Percentiles rank a stretch among this genome's conserved stretches.
Evolutionary conservation across 805 yeast species (phyloP).

Genomic region (Candida taoyuanica): DNA sequence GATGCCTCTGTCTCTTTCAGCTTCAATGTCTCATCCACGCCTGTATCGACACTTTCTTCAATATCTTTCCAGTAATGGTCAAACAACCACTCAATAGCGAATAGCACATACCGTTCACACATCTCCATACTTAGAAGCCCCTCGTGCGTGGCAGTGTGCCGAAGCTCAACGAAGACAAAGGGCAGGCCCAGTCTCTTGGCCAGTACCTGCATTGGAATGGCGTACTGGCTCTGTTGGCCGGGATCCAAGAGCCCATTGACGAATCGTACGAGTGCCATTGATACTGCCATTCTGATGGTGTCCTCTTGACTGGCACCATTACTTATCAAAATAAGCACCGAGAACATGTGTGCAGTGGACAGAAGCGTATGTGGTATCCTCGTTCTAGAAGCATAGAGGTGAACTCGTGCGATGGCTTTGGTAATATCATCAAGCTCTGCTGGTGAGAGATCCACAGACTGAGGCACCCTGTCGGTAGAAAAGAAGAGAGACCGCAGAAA

Average conservation of each 20-base stretch:
- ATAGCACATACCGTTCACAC: slow-evolving; percentile 51
- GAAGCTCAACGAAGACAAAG: slow-evolving; percentile 75
- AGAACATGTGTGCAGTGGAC: slow-evolving; percentile 16
- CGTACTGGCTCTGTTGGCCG: slow-evolving; percentile 70
- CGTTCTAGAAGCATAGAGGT: slow-evolving; percentile 16
- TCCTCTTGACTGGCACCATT: slow-evolving; percentile 1
- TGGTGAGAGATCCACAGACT: background rate
- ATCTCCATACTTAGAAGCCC: slow-evolving; percentile 64
- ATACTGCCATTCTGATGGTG: slow-evolving; percentile 5
- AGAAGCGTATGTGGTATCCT: slow-evolving; percentile 19
- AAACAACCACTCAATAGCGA: slow-evolving; percentile 74
- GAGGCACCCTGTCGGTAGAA: slow-evolving; percentile 2
- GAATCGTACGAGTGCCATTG: slow-evolving; percentile 75
- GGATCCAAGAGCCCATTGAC: slow-evolving; percentile 92
- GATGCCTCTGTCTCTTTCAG: slow-evolving; percentile 11
- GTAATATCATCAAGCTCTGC: slow-evolving; percentile 1
- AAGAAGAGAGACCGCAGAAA: slow-evolving; percentile 14
- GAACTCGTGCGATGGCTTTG: slow-evolving; percentile 14
- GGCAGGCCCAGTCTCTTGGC: slow-evolving; percentile 73
- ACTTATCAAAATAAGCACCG: slow-evolving; percentile 5
- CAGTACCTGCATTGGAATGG: slow-evolving; percentile 70
- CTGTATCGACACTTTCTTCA: slow-evolving; percentile 14
- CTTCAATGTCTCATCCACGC: slow-evolving; percentile 29
- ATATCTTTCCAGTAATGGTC: slow-evolving; percentile 60
- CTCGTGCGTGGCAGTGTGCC: slow-evolving; percentile 93